Percentiles rank a stretch among this genome's conserved stretches.
Evolutionary conservation across 2,329 filamentous ascomycete species (phyloP).

Genomic region (Aspergillus fructus): DNA sequence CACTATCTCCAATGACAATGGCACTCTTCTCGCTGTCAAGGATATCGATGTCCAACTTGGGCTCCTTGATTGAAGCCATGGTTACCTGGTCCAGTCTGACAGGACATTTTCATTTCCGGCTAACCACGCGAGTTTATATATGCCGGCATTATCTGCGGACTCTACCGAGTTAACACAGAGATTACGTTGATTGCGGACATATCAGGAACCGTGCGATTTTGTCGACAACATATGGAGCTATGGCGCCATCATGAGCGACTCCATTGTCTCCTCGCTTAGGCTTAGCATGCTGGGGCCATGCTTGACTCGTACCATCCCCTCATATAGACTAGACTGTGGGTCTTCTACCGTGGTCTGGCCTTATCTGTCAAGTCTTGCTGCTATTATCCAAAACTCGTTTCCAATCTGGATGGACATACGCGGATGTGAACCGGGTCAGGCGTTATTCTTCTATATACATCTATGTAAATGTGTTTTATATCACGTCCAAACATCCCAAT

Average conservation of each 20-base stretch:
- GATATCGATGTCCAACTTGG: background rate
- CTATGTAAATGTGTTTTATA: background rate
- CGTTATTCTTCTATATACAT: too few relatives aligned
- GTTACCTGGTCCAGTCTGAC: background rate
- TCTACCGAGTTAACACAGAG: background rate
- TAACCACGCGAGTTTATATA: background rate
- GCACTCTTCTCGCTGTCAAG: constrained; percentile 2
- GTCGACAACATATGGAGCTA: constrained; percentile 8
- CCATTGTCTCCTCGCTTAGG: background rate
- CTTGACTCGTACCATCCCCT: background rate
- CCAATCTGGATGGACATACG: too few relatives aligned
- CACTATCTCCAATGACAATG: background rate
- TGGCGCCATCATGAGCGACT: constrained; percentile 7
- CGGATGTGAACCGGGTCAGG: too few relatives aligned
- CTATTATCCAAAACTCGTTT: too few relatives aligned
- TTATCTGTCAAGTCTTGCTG: too few relatives aligned
- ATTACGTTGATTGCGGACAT: background rate
- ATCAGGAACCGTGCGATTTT: background rate
- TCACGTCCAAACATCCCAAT: constrained; percentile 17
- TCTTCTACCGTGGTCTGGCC: background rate
- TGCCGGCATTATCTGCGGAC: background rate
- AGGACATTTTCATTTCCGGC: background rate
- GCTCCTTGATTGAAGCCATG: background rate
- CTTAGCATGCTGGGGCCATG: background rate
- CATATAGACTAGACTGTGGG: background rate